Conservation (phyloP, 768 basidiomycete genomes). For the Russula brevipes region DNA sequence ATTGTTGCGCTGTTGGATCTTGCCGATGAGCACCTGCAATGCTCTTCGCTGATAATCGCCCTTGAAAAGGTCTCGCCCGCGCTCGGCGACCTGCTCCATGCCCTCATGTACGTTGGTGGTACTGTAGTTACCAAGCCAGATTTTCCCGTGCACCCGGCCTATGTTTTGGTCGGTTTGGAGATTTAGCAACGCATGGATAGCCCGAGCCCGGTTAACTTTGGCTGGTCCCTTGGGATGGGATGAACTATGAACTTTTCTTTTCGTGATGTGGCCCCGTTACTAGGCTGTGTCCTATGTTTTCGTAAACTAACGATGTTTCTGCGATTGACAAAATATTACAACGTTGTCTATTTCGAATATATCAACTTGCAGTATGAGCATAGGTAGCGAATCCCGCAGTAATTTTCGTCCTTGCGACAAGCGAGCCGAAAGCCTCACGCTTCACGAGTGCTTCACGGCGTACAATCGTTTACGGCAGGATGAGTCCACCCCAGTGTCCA, state of each 20-base stretch:
- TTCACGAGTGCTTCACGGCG: neutral
- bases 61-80: constrained; percentile 68
- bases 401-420: too few species aligned
- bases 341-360: too few species aligned
- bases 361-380: too few species aligned
- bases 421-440: neutral
- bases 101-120: constrained; percentile 90
- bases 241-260: neutral
- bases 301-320: neutral
- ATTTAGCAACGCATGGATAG: constrained; percentile 34
- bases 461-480: neutral
- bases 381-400: too few species aligned
- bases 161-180: constrained; percentile 82
- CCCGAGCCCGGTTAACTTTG: neutral
- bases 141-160: constrained; percentile 69
- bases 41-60: constrained; percentile 72
- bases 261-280: neutral
- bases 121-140: constrained; percentile 76
- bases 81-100: constrained; percentile 73
- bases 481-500: too few species aligned
- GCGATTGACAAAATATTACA: neutral
- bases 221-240: neutral
- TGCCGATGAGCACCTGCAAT: constrained; percentile 77
- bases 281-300: neutral
- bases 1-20: constrained; percentile 84